These are phyloP conservation scores for Aciculoconidium aculeatum DNA, from an alignment of 805 yeast genomes.

Conservation along the genomic window DNA sequence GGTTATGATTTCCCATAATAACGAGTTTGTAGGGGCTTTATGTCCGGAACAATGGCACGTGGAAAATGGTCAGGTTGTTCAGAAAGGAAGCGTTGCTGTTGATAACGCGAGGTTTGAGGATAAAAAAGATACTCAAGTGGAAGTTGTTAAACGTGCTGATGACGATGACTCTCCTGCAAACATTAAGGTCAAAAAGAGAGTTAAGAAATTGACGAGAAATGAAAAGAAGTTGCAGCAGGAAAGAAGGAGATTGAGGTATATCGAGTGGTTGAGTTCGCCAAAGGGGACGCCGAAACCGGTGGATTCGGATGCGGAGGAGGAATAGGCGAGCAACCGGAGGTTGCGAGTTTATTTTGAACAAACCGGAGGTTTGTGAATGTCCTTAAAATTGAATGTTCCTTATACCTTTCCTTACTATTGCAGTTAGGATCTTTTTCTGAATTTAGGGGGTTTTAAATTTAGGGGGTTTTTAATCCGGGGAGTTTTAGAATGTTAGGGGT, in stretches of 20 bases:
- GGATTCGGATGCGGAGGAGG: conserved; percentile 90
- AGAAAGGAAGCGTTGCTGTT: conserved; percentile 71
- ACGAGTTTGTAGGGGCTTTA: conserved; percentile 92
- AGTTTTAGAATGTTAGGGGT: no score
- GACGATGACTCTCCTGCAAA: conserved; percentile 93
- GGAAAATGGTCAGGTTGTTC: conserved; percentile 84
- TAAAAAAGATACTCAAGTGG: conserved; percentile 48
- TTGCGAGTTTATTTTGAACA: background rate
- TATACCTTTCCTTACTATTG: no score
- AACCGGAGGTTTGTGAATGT: no score
- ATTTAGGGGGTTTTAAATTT: no score
- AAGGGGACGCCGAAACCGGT: conserved; percentile 96
- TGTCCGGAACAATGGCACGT: conserved; percentile 99
- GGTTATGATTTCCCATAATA: conserved; percentile 96
- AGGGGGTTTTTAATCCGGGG: no score
- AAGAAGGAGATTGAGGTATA: conserved; percentile 88
- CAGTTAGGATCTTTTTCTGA: no score
- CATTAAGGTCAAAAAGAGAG: conserved; percentile 85
- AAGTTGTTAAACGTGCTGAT: conserved; percentile 45
- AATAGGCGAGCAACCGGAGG: conserved; percentile 10
- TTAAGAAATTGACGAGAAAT: conserved; percentile 97
- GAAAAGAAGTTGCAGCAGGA: conserved; percentile 88
- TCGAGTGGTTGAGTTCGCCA: conserved; percentile 93
- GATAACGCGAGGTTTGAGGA: conserved; percentile 82
- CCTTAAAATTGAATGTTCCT: no score